A percentile compares a stretch with the other conserved stretches of the same genome.
Conservation (phyloP, 2,329 filamentous ascomycete species). For the Gliomastix tumulicola region DNA sequence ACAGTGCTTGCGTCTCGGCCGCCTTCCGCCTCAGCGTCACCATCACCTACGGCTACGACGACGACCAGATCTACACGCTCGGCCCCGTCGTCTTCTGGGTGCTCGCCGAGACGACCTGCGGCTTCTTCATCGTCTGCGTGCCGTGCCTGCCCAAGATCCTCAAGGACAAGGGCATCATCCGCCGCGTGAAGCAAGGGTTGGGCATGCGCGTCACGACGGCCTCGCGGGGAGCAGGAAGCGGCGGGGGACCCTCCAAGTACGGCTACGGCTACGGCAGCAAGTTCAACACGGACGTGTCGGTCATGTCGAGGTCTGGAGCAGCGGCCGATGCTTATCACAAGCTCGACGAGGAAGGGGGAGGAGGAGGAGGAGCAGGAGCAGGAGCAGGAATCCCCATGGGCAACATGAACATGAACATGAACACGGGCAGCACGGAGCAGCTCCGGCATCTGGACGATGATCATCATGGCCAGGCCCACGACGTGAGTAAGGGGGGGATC, state of each 20-base stretch:
- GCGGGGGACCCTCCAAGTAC: not conserved
- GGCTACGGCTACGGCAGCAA: not conserved
- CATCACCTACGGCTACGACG: constrained; percentile 16
- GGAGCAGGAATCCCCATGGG: constrained; percentile 1
- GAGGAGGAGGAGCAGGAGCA: too few species aligned
- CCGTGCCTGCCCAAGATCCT: constrained; percentile 30
- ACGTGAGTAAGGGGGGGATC: not conserved
- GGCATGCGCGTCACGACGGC: constrained; percentile 1
- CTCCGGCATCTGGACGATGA: not conserved
- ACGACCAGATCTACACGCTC: constrained; percentile 26
- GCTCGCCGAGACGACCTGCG: constrained; percentile 34
- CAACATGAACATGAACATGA: too few species aligned
- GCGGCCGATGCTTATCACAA: constrained; percentile 2
- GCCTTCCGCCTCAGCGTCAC: constrained; percentile 26
- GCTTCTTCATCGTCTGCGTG: constrained; percentile 32
- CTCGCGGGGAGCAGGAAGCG: constrained; percentile 1
- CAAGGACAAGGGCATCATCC: constrained; percentile 17
- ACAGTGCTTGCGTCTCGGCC: constrained; percentile 31
- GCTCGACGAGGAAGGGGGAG: constrained; percentile 1
- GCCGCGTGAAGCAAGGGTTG: not conserved
- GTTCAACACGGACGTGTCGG: not conserved
- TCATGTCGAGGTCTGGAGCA: not conserved
- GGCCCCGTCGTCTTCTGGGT: constrained; percentile 34
- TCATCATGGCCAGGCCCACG: too few species aligned
- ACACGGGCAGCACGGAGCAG: constrained; percentile 1